Evolutionary conservation across 805 yeast species (phyloP).

Genomic region (Yarrowia sp.): DNA sequence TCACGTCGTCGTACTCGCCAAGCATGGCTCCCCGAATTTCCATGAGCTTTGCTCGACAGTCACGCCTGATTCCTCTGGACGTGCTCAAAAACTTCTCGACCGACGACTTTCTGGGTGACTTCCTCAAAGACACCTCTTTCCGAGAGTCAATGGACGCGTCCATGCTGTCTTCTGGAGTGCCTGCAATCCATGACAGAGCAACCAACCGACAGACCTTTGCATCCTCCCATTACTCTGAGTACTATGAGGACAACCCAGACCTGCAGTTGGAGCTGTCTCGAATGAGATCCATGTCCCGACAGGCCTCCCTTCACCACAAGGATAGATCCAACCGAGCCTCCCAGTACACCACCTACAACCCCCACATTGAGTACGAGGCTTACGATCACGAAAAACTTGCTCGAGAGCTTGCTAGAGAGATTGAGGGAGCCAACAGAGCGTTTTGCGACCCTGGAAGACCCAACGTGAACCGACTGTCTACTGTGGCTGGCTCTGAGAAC

Average conservation of each 20-base stretch:
- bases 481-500: slow-evolving; percentile 14
- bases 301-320: slow-evolving; percentile 11
- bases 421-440: not conserved
- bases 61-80: slow-evolving; percentile 17
- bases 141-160: slow-evolving; percentile 23
- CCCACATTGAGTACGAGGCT: slow-evolving; percentile 1
- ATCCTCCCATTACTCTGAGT: slow-evolving; percentile 12
- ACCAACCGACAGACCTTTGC: slow-evolving; percentile 21
- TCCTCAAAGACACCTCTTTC: slow-evolving; percentile 21
- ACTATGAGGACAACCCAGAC: slow-evolving; percentile 25
- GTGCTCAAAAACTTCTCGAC: not conserved
- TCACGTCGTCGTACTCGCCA: slow-evolving; percentile 15
- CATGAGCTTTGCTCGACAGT: slow-evolving; percentile 22
- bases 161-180: slow-evolving; percentile 1
- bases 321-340: slow-evolving; percentile 17
- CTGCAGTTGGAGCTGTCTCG: slow-evolving; percentile 24
- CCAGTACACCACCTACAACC: not conserved
- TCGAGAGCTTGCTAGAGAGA: slow-evolving; percentile 8
- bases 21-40: slow-evolving; percentile 19
- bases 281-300: slow-evolving; percentile 18
- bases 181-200: slow-evolving; percentile 2
- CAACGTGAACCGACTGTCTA: not conserved
- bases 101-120: slow-evolving; percentile 16
- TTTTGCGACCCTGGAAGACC: slow-evolving; percentile 3
- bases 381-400: slow-evolving; percentile 16